A percentile compares a stretch with the other conserved stretches of the same genome.
Evolutionary conservation across 495 filamentous ascomycete species (phyloP).

Genomic region (Lasiosphaeris hirsuta): DNA sequence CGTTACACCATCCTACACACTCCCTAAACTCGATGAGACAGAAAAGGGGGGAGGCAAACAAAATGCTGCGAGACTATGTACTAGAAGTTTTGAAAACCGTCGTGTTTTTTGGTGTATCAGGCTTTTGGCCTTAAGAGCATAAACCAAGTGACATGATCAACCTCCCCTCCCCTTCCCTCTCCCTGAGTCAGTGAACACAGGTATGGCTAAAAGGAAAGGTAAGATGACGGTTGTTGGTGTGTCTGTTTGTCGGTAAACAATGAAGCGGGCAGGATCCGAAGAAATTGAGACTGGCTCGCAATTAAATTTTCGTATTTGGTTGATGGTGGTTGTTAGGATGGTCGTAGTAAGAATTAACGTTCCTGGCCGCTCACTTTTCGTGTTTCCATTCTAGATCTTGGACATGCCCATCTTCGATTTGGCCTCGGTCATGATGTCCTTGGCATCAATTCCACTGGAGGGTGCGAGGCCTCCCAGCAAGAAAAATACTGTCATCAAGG

Average conservation of each 20-base stretch:
- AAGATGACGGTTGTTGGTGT: too few relatives aligned
- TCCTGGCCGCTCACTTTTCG: not conserved
- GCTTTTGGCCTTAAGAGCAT: too few relatives aligned
- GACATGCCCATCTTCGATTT: slow-evolving; percentile 46
- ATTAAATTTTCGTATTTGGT: not conserved
- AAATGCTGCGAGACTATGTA: not conserved
- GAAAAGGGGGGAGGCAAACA: not conserved
- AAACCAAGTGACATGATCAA: too few relatives aligned
- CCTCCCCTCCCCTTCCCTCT: too few relatives aligned
- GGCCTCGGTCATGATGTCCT: slow-evolving; percentile 41
- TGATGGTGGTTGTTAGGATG: too few relatives aligned
- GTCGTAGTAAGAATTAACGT: not conserved
- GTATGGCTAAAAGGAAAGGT: too few relatives aligned
- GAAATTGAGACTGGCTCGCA: slow-evolving; percentile 9
- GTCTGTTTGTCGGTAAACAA: too few relatives aligned
- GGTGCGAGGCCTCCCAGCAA: slow-evolving; percentile 58
- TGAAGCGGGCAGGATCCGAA: not conserved
- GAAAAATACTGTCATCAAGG: slow-evolving; percentile 60
- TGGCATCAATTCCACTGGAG: slow-evolving; percentile 47
- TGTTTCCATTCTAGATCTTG: not conserved
- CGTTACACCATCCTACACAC: not conserved
- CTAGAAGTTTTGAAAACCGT: too few relatives aligned
- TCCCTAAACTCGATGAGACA: not conserved
- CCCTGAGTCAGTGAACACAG: too few relatives aligned
- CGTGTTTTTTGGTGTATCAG: too few relatives aligned